Conservation (phyloP, 345 rosid species). For the Microthlaspi erraticum region DNA sequence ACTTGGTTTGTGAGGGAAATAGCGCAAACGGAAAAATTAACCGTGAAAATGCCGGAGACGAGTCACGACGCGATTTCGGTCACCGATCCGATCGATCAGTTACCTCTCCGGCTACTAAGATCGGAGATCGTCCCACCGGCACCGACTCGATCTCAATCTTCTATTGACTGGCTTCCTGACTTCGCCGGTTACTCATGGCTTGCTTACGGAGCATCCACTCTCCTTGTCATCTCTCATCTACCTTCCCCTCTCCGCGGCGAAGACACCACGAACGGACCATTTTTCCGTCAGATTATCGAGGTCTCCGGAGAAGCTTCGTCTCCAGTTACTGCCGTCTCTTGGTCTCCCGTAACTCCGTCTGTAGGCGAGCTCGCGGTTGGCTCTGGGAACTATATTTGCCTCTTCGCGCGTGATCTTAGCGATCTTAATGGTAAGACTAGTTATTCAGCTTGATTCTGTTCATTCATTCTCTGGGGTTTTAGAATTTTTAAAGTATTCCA, state of each 20-base stretch:
- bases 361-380: conserved; percentile 85
- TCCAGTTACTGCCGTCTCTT: conserved; percentile 67
- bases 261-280: conserved; percentile 62
- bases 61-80: conserved; percentile 40
- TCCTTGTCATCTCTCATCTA: conserved; percentile 81
- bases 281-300: conserved; percentile 78
- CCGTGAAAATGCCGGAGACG: conserved; percentile 54
- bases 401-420: conserved; percentile 56
- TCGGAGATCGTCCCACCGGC: conserved; percentile 75
- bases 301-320: conserved; percentile 54
- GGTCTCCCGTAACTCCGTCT: conserved; percentile 79
- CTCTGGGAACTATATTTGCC: conserved; percentile 56
- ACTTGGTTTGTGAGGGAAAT: no score
- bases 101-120: conserved; percentile 64
- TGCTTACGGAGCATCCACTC: conserved; percentile 91
- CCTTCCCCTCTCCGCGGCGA: conserved; percentile 81
- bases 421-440: conserved; percentile 53
- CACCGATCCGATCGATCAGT: conserved; percentile 58
- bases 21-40: background rate
- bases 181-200: conserved; percentile 90
- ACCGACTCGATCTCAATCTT: conserved; percentile 62
- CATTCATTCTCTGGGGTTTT: background rate
- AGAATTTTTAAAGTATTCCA: background rate
- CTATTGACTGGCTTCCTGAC: conserved; percentile 89
- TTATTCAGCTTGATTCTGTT: background rate